Base-by-base conservation (phyloP, 805 yeast genomes). In the Starmerella tilneyi region DNA sequence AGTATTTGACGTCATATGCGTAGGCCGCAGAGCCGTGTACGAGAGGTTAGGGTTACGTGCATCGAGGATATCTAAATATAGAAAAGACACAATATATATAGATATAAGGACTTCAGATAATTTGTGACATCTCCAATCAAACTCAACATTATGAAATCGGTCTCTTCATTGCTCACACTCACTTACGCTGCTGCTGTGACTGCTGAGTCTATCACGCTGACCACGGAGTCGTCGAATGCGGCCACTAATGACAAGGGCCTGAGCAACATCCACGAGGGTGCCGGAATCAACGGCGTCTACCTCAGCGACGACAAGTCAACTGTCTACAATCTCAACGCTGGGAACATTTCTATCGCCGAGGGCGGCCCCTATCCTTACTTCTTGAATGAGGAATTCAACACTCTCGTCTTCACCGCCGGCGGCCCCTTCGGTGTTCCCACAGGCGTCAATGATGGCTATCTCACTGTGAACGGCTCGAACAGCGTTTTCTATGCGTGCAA, bases 401-500 rank as follows among this genome's bases (percentile, higher is more conserved):
- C 6, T 5, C 26, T 41, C n/a, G 30, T 41, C 13, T 31, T 29
- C 20, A 13, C 11, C 15, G 15, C 17, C 11, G 45, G 43, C 11
- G 27, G 11, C 13, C 12, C 35, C 7, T 27, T 28, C 15, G 35
- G 15, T 11, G 7, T 28, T 19, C 15, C 21, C 20, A 37, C 32
- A 7, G 8, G 7, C 11, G 36, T 30, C 22, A 20, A 16, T 15
- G 36, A 41, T 20, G 19, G 16, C 36, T 44, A 48, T 28, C 32
- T 50, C 11, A 20, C 53, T 11, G 33, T 50, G 34, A 48, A 50
- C 17, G 52, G 53, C 31, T 41, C 49, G 5, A 27, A 15, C 40
- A 15, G 23, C 16, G 52, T 48, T 7, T 48, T 49, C 45, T 47
- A 49, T 31, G 48, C 47, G 17, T 49, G 52, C 39, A 20, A 27